phyloP scores from a whole-genome alignment of 2,329 filamentous ascomycete species.

The Apiospora aurea region DNA sequence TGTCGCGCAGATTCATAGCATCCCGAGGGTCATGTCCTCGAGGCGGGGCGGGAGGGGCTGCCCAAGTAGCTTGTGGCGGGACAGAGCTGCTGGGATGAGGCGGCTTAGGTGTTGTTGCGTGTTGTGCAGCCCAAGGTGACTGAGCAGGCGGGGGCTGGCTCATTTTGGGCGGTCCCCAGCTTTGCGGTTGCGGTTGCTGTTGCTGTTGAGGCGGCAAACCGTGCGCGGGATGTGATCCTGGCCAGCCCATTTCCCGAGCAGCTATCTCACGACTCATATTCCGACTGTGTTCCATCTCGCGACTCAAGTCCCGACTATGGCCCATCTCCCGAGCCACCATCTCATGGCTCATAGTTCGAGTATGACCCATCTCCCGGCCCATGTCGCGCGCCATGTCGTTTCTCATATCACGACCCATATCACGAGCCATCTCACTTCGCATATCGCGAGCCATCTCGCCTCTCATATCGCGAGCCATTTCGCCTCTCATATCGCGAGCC shows the following conservation, averaged over 20 bases:
- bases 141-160: slow-evolving; percentile 45
- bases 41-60: slow-evolving; percentile 39
- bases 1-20: slow-evolving; percentile 39
- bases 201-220: slow-evolving; percentile 35
- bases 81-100: slow-evolving; percentile 43
- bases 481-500: slow-evolving; percentile 15
- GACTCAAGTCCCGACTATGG: slow-evolving; percentile 39
- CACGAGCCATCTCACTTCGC: neutral
- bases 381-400: slow-evolving; percentile 6
- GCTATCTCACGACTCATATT: slow-evolving; percentile 21
- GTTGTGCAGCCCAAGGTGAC: slow-evolving; percentile 49
- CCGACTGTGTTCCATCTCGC: neutral
- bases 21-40: slow-evolving; percentile 40
- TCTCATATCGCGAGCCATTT: slow-evolving; percentile 15
- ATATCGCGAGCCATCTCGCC: neutral
- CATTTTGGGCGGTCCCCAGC: slow-evolving; percentile 44
- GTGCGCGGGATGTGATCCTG: slow-evolving; percentile 39
- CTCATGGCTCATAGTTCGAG: slow-evolving; percentile 19
- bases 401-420: slow-evolving; percentile 15
- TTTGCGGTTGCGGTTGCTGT: slow-evolving; percentile 32
- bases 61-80: slow-evolving; percentile 46
- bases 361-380: slow-evolving; percentile 21
- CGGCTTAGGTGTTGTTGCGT: slow-evolving; percentile 47
- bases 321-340: slow-evolving; percentile 23
- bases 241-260: slow-evolving; percentile 38